Base-by-base conservation (phyloP, 2,329 filamentous ascomycete genomes). In the Ceratocystis variospora region DNA sequence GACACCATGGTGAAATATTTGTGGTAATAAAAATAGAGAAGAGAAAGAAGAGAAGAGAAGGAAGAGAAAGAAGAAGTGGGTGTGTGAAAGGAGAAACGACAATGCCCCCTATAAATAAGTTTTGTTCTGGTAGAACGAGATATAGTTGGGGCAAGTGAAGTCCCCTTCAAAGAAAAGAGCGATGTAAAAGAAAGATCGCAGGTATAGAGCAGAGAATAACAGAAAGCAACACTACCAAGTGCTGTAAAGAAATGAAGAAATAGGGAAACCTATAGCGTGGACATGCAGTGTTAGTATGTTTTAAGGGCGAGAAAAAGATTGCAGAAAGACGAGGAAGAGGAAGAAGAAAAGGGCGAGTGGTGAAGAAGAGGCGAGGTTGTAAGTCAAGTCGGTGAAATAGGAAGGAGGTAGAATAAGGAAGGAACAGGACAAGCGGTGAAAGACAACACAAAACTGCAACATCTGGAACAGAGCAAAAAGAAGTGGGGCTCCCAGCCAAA, bases 1-100 rank as follows among this genome's bases (percentile, higher is more conserved):
- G 66, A 64, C 3, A 53, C 62, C 66, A 67, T 67, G 62, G 15
- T 67, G 41, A n/a, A 31, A 10, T 22, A 12, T 17, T 63, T 63
- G 50, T 59, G 19, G 63, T 6, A 37, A 48, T 31, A 44, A 41
- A 62, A 53, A 44, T 45, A 46, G 55, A 64, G 48, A 64, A n/a
- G 55, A 53, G 46, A 50, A 22, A 22, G 31, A 62, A 17, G 7
- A 25, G 22, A 22, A 22, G 22, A 22, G 22, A 22, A 22, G 22
- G 48, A 64, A n/a, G 55, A 53, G 46, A 50, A 22, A 22, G 31
- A 62, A 17, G 7, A 25, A 25, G 22, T 25, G 25, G 50, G 41
- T 41, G 12, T 8, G 46, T 28, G 33, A 41, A 61, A 46, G 25
- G 37, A 61, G n/a, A 65, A 17, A 7, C 19, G 12, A 15, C 15